These are phyloP conservation scores for Eucalyptus tenuipes DNA, from an alignment of 345 rosid species.

Conservation along the genomic window DNA sequence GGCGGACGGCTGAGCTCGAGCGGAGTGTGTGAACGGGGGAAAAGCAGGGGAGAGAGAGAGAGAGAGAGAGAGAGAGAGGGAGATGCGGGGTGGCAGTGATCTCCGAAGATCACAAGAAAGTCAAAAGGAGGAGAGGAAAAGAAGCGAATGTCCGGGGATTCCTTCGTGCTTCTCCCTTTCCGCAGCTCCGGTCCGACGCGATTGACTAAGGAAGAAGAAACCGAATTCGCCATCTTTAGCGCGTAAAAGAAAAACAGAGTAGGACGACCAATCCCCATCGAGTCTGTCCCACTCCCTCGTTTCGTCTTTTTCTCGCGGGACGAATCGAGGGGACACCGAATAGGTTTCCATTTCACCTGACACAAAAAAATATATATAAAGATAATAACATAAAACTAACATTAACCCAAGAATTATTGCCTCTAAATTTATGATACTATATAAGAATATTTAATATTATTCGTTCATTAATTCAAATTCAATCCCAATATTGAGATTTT, in stretches of 20 bases:
- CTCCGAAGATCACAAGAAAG: background rate
- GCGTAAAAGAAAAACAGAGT: background rate
- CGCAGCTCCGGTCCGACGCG: background rate
- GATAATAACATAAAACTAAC: background rate
- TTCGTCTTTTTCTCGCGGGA: background rate
- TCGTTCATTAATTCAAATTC: background rate
- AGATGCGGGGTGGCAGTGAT: background rate
- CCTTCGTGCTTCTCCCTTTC: background rate
- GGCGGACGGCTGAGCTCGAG: background rate
- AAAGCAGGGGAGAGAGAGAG: background rate
- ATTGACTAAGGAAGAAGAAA: background rate
- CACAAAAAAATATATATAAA: background rate
- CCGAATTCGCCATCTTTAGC: background rate
- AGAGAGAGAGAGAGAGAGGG: background rate
- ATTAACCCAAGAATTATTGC: too few species aligned
- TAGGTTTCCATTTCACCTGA: rapidly evolving
- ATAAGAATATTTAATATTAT: background rate
- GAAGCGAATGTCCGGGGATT: background rate
- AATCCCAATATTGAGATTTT: background rate
- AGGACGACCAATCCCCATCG: background rate
- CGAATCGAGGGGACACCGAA: background rate
- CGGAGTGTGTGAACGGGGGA: background rate
- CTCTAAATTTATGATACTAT: rapidly evolving
- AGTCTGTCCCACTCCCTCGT: background rate
- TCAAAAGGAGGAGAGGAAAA: background rate